Base-by-base conservation (phyloP, 179 eudicot species). In the Dionaea muscipula region DNA sequence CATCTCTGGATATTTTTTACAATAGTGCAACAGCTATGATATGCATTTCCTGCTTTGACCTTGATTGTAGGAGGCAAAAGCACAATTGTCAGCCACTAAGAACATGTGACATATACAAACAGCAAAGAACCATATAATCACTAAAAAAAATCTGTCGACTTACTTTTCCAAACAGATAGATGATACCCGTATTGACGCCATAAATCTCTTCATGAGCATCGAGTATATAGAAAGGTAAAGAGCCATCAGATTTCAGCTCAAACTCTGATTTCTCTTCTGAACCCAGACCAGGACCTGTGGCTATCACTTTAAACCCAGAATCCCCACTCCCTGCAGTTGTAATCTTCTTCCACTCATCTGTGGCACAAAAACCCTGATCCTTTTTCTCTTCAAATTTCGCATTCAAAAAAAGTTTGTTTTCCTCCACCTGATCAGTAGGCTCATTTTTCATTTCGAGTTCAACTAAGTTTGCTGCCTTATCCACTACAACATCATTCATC, bases 111-210 rank as follows among this genome's bases (percentile, higher is more conserved):
- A 6, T 13, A 1, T 1, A 1, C 13, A 12, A 24, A 25, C 53
- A 11, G 3, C 24, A 13, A 26, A 49, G 11, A 24, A 10, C 7
- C 18, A 12, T 19, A 7, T 5, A 31, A 18, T 18, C 39, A 12
- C 15, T 26, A 13, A 9, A 53, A 26, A 3, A 50, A 36, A n/a
- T 16, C 6, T 7, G 38, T 26, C 26, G 36, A 66, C 77, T 62
- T 77, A 91, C 98, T 85, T 91, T 91, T 45, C 98, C 98, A 66
- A 91, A 91, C 21, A 91, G 78, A 79, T 82, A 91, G 18, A 91
- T 21, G 41, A 72, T 82, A 52, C 95, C 98, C 33, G 71, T 64
- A 68, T 91, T 91, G 54, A 69, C 66, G 55, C 87, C 89, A 59
- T 73, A 78, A 23, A 57, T 35, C 68, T 91, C 93, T 61, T 91